Percentiles rank a stretch among this genome's conserved stretches.
Evolutionary conservation across 257 asterid species (phyloP).

Genomic region (Fraxinus cuspidata): DNA sequence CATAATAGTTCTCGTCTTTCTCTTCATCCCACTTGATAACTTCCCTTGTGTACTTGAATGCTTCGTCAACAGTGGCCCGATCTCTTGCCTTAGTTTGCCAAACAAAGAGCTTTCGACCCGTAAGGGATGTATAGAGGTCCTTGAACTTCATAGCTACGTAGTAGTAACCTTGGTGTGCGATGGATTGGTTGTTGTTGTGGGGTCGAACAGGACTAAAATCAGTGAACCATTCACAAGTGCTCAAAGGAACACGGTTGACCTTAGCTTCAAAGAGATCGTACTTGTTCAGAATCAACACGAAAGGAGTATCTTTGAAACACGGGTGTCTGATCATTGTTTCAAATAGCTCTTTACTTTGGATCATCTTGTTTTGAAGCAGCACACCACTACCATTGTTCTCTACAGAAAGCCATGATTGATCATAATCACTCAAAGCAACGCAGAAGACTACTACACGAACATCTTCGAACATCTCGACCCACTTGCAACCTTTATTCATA

Average conservation of each 20-base stretch:
- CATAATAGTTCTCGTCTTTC: conserved; percentile 59
- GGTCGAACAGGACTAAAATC: conserved; percentile 77
- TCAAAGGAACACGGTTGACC: conserved; percentile 57
- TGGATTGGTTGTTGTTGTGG: conserved; percentile 65
- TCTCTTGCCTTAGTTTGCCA: conserved; percentile 89
- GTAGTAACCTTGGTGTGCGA: conserved; percentile 88
- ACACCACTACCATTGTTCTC: conserved; percentile 40
- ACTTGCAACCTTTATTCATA: conserved; percentile 82
- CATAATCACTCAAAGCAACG: conserved; percentile 76
- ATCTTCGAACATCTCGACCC: conserved; percentile 98
- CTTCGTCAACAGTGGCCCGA: conserved; percentile 71
- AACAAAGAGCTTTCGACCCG: conserved; percentile 73
- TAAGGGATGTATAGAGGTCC: conserved; percentile 69
- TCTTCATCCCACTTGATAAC: conserved; percentile 93
- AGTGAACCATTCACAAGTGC: conserved; percentile 78
- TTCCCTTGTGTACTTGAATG: conserved; percentile 79
- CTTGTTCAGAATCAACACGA: conserved; percentile 78
- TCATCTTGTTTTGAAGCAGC: conserved; percentile 76
- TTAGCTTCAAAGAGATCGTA: conserved; percentile 85
- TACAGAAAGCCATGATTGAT: conserved; percentile 57
- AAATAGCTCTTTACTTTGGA: conserved; percentile 70
- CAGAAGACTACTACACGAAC: conserved; percentile 81
- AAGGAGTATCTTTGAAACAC: conserved; percentile 78
- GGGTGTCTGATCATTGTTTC: conserved; percentile 73
- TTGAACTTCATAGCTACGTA: conserved; percentile 92